These are phyloP conservation scores for Carex kokanica DNA, from an alignment of 176 grass and related monocot species.

Conservation along the genomic window DNA sequence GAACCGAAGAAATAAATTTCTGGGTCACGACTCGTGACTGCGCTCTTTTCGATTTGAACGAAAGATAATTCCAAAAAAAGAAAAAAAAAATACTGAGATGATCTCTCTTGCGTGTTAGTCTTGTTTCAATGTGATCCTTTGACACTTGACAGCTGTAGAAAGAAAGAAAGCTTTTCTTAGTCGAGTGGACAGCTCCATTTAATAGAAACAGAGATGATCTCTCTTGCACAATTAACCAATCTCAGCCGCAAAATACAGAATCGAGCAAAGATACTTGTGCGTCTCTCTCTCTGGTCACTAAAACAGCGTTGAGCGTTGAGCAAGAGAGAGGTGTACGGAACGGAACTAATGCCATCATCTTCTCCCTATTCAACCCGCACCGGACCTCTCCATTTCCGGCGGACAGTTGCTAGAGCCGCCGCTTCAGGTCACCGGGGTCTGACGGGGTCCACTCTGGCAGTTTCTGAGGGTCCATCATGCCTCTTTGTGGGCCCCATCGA, in stretches of 20 bases:
- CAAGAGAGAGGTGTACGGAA: background rate
- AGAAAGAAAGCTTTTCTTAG: background rate
- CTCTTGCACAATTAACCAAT: background rate
- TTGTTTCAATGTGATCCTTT: background rate
- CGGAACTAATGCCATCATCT: slow-evolving; percentile 14
- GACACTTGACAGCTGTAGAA: background rate
- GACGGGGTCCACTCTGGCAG: slow-evolving; percentile 4
- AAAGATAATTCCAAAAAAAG: background rate
- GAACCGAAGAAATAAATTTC: no score
- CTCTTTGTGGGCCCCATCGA: slow-evolving; percentile 90
- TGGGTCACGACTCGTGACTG: no score
- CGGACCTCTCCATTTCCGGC: slow-evolving; percentile 32
- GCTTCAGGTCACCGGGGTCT: slow-evolving; percentile 22
- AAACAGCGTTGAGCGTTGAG: background rate
- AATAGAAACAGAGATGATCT: background rate
- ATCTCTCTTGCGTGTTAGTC: no score
- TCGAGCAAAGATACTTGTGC: slow-evolving; percentile 17
- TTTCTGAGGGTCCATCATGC: slow-evolving; percentile 72
- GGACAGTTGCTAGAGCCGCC: background rate
- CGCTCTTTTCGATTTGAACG: background rate
- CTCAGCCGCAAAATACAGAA: slow-evolving; percentile 16
- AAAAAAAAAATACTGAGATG: background rate
- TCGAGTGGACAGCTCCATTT: background rate
- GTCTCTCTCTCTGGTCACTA: background rate
- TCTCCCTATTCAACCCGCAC: slow-evolving; percentile 27